Percentiles rank a stretch among this genome's conserved stretches.
Conservation (phyloP, 352 stramenopile genomes). For the Stramenopiles sp. region DNA sequence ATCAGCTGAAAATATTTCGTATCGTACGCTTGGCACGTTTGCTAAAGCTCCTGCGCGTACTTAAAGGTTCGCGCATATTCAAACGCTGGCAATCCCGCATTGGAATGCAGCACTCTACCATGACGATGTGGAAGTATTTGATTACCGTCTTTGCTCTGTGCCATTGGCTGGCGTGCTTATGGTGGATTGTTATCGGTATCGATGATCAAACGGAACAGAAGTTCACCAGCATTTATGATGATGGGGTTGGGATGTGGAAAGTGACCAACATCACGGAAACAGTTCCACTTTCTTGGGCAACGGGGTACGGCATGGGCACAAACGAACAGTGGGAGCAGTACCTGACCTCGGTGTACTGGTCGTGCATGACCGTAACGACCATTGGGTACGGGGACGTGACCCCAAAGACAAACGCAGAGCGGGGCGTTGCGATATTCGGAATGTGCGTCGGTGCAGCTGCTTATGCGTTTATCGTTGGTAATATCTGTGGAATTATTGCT, state of each 20-base stretch:
- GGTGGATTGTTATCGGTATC: conserved; percentile 38
- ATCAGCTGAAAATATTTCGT: conserved; percentile 16
- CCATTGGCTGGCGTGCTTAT: conserved; percentile 35
- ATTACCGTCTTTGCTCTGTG: conserved; percentile 17
- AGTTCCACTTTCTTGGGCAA: conserved; percentile 31
- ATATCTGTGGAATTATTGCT: conserved; percentile 29
- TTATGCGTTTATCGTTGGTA: conserved; percentile 53
- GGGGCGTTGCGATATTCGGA: conserved; percentile 40
- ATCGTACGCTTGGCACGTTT: conserved; percentile 21
- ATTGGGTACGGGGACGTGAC: conserved; percentile 45
- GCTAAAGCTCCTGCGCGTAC: conserved; percentile 21
- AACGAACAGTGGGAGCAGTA: conserved; percentile 54
- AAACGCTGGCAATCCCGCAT: conserved; percentile 19
- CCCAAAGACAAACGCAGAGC: conserved; percentile 35
- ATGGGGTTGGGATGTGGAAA: no score
- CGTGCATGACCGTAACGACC: conserved; percentile 49
- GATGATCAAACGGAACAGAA: conserved; percentile 34
- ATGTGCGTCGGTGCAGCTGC: conserved; percentile 46
- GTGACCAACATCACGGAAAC: neutral
- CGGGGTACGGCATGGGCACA: conserved; percentile 44
- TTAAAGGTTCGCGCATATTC: conserved; percentile 19
- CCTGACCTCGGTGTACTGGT: conserved; percentile 46
- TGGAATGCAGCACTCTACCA: conserved; percentile 14
- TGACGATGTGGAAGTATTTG: conserved; percentile 19
- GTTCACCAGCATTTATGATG: neutral